Base-by-base conservation (phyloP, 805 yeast genomes). In the Ogataea kodamae region DNA sequence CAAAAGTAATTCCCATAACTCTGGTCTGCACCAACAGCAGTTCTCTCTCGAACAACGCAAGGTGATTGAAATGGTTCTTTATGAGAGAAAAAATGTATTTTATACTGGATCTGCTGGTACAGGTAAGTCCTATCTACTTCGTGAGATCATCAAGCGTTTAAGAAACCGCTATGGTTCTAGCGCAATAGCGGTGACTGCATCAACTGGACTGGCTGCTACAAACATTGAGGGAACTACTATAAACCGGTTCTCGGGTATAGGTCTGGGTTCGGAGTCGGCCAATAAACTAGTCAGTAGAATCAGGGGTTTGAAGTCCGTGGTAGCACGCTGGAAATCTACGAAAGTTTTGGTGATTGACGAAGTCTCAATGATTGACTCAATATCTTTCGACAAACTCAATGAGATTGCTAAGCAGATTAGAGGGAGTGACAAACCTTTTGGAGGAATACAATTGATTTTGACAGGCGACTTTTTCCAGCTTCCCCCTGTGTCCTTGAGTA, bases 391-490 rank as follows among this genome's bases (percentile, higher is more conserved):
- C 28, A 87, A 87, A 50, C 64, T 92, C 31, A 83, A 87, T 40
- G 61, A 53, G 8, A 60, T 90, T 22, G 97, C 92, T 0, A 68
- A 81, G 45, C 50, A 49, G 1, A 33, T 81, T 3, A 68, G 80
- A 22, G 65, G 60, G 14, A 59, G 45, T 15, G 55, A 64, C 9
- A 46, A 44, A 30, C 96, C 97, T 0, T 92, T 92, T 67, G 98
- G 98, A 5, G 98, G 98, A 0, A 80, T 92, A 26, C 98, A 92
- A 52, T 47, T 92, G 10, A 75, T 92, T 9, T 60, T 89, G 21
- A 82, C 95, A 4, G 98, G 98, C n/a, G 98, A 92, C 61, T 89
- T 90, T 55, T 89, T 82, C 59, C 98, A 92, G 61, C 67, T 92
- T 26, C 98, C 98, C 1, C 98, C 98, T 0, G 94, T 92, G 5